phyloP scores from a whole-genome alignment of 2,329 filamentous ascomycete species.

The Pseudocercospora musae region DNA sequence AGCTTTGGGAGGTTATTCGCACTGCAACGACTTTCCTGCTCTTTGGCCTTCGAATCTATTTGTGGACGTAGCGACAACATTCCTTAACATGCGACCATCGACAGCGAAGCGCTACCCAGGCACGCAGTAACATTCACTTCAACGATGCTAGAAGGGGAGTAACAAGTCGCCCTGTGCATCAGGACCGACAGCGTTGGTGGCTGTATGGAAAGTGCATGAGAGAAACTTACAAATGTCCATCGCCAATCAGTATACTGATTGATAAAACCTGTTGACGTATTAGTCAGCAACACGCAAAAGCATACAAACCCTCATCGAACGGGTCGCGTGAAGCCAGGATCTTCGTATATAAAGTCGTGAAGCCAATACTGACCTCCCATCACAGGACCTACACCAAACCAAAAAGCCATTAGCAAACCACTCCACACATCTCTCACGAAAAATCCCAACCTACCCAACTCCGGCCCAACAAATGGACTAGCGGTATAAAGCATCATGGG shows the following conservation, averaged over 20 bases:
- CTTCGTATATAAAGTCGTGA: not conserved
- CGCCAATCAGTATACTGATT: slow-evolving; percentile 3
- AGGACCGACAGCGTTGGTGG: not conserved
- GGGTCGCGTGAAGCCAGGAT: not conserved
- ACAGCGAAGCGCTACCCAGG: no score
- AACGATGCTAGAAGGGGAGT: not conserved
- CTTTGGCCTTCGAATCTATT: no score
- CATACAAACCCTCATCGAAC: not conserved
- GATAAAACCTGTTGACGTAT: not conserved
- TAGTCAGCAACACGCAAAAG: not conserved
- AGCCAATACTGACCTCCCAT: not conserved
- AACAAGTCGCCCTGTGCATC: not conserved
- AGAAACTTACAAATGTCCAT: not conserved
- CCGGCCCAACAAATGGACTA: slow-evolving; percentile 1
- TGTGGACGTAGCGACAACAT: no score
- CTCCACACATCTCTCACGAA: not conserved
- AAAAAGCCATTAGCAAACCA: not conserved
- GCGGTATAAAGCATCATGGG: slow-evolving; percentile 74
- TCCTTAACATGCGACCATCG: no score
- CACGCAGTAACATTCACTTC: no score
- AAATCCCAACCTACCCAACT: not conserved
- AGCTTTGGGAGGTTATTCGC: no score
- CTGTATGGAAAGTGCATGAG: not conserved
- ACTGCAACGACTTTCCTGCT: no score
- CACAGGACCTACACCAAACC: not conserved